phyloP scores from a whole-genome alignment of 2,329 filamentous ascomycete genomes.

The Phyllosticta citriasiana region DNA sequence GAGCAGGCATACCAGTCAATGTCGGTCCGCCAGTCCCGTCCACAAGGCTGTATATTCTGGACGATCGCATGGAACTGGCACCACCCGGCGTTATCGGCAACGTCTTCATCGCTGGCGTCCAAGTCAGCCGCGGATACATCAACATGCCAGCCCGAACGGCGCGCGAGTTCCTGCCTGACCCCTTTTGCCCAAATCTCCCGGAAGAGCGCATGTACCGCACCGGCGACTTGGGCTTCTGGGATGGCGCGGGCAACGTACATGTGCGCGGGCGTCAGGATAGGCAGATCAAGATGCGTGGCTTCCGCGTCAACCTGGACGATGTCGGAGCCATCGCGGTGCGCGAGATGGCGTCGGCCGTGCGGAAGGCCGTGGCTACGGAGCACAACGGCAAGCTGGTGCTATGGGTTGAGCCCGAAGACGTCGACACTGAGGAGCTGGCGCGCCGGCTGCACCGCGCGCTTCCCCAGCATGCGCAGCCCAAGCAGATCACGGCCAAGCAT shows the following conservation, averaged over 20 bases:
- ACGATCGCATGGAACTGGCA: constrained; percentile 20
- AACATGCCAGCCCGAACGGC: constrained; percentile 20
- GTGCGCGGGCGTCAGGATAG: constrained; percentile 55
- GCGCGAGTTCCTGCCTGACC: constrained; percentile 24
- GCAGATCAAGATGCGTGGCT: constrained; percentile 41
- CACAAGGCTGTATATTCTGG: constrained; percentile 34
- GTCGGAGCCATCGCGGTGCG: constrained; percentile 40
- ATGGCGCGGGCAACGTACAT: constrained; percentile 40
- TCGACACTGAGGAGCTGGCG: constrained; percentile 7
- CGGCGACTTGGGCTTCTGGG: not conserved
- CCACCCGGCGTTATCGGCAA: constrained; percentile 31
- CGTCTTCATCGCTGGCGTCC: constrained; percentile 35
- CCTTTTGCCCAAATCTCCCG: constrained; percentile 12
- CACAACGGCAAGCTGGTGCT: not conserved
- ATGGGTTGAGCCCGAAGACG: constrained; percentile 10
- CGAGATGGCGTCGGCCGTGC: not conserved
- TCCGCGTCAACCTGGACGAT: constrained; percentile 31
- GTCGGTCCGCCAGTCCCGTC: constrained; percentile 29
- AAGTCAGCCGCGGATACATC: constrained; percentile 35
- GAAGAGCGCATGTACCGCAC: constrained; percentile 40
- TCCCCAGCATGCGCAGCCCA: not conserved
- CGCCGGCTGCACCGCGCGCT: not conserved
- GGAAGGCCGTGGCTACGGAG: not conserved
- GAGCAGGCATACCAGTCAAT: constrained; percentile 20
- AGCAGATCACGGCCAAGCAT: not conserved